Evolutionary conservation across 306 rosid species (phyloP).

Genomic region (Crotalaria pallida): DNA sequence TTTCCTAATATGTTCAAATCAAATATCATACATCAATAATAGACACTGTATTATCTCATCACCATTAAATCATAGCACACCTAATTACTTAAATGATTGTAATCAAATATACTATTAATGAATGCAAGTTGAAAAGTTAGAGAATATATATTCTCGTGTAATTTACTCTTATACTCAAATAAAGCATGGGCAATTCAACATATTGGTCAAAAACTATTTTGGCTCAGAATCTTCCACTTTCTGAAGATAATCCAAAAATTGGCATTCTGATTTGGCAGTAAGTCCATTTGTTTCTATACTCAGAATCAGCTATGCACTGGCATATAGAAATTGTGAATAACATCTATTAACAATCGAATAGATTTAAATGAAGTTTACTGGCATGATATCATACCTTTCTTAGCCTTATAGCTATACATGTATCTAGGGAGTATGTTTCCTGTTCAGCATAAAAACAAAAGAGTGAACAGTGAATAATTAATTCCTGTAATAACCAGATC

Average conservation of each 20-base stretch:
- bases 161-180: not conserved
- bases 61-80: not conserved
- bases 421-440: constrained; percentile 14
- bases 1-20: not conserved
- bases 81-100: not conserved
- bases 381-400: constrained; percentile 17
- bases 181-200: not conserved
- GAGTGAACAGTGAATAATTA: not conserved
- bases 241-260: not conserved
- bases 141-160: not conserved
- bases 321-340: not conserved
- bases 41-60: not conserved
- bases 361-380: constrained; percentile 9
- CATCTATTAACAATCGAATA: not conserved
- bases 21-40: not conserved
- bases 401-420: constrained; percentile 17
- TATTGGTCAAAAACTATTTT: not conserved
- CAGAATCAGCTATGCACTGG: not conserved
- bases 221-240: not conserved
- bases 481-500: constrained; percentile 10
- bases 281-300: not conserved
- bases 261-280: not conserved
- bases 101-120: not conserved
- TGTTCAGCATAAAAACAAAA: constrained; percentile 22
- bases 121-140: not conserved